Evolutionary conservation across 2,329 filamentous ascomycete species (phyloP).

Genomic region (Calonectria multiphialidica): DNA sequence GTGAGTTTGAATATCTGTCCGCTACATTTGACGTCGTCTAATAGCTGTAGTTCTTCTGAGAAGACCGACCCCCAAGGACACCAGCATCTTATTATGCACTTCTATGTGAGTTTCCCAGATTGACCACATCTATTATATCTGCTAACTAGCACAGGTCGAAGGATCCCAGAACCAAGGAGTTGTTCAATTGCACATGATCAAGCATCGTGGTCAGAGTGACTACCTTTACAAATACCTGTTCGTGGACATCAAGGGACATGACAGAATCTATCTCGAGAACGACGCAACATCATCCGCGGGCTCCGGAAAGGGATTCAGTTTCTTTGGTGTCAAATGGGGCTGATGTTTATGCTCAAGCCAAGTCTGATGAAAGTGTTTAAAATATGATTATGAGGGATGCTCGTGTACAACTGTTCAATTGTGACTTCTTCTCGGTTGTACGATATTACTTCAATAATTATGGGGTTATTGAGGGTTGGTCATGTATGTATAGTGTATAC

Average conservation of each 20-base stretch:
- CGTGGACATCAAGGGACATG: slow-evolving; percentile 81
- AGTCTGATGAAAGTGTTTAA: neutral
- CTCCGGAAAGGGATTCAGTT: slow-evolving; percentile 59
- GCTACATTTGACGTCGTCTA: slow-evolving; percentile 31
- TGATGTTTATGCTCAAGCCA: slow-evolving; percentile 10
- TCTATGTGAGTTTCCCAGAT: slow-evolving; percentile 71
- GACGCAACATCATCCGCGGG: slow-evolving; percentile 57
- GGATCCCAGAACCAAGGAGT: slow-evolving; percentile 80
- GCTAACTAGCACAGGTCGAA: slow-evolving; percentile 68
- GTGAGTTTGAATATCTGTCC: slow-evolving; percentile 50
- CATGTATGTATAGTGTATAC: neutral
- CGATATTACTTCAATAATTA: neutral
- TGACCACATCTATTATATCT: neutral
- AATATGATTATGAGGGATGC: neutral
- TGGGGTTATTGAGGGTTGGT: neutral
- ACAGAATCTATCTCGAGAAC: slow-evolving; percentile 75
- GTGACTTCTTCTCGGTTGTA: neutral
- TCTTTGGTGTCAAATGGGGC: slow-evolving; percentile 73
- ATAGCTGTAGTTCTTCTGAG: slow-evolving; percentile 68
- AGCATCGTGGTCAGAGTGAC: slow-evolving; percentile 71
- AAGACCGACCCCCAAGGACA: slow-evolving; percentile 80
- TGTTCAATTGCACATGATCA: slow-evolving; percentile 83
- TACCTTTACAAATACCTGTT: slow-evolving; percentile 85
- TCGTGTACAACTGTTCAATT: slow-evolving; percentile 3
- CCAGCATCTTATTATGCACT: slow-evolving; percentile 87